phyloP scores from a whole-genome alignment of 169 alveolate species.

The Babesia ovata region DNA sequence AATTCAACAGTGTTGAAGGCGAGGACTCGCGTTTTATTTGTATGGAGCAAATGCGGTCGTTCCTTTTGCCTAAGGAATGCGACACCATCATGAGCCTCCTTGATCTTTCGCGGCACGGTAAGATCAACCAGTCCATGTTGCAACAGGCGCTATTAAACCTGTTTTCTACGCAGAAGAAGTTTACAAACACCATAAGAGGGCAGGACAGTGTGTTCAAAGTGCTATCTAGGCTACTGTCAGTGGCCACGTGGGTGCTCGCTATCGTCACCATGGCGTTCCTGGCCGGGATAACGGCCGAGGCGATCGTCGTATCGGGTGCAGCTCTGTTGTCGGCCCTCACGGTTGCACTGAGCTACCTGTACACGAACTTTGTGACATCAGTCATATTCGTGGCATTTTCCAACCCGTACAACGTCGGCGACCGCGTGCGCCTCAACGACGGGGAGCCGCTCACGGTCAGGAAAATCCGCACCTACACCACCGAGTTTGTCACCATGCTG shows the following conservation, averaged over 20 bases:
- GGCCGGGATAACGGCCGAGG: constrained; percentile 83
- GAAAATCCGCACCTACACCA: constrained; percentile 83
- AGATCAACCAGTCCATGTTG: constrained; percentile 72
- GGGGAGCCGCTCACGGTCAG: constrained; percentile 82
- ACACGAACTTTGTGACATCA: constrained; percentile 85
- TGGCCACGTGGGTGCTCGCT: constrained; percentile 75
- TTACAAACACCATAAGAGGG: constrained; percentile 76
- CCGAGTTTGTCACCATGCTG: constrained; percentile 82
- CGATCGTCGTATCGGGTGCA: constrained; percentile 87
- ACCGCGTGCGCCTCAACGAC: constrained; percentile 80
- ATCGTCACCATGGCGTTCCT: constrained; percentile 75
- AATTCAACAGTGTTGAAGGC: constrained; percentile 8
- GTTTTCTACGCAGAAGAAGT: constrained; percentile 72
- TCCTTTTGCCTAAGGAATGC: constrained; percentile 73
- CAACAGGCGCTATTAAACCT: constrained; percentile 73
- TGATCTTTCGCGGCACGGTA: constrained; percentile 81
- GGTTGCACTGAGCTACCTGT: constrained; percentile 82
- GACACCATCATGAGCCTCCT: constrained; percentile 75
- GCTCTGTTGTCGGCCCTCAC: constrained; percentile 84
- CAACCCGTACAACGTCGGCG: constrained; percentile 87
- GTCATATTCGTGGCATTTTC: constrained; percentile 86
- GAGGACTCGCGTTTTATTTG: constrained; percentile 18
- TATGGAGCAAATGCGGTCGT: constrained; percentile 24
- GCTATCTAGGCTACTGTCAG: constrained; percentile 79
- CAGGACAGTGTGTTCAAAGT: constrained; percentile 84